Conservation (phyloP, 257 asterid species). For the Ballota nigra region DNA sequence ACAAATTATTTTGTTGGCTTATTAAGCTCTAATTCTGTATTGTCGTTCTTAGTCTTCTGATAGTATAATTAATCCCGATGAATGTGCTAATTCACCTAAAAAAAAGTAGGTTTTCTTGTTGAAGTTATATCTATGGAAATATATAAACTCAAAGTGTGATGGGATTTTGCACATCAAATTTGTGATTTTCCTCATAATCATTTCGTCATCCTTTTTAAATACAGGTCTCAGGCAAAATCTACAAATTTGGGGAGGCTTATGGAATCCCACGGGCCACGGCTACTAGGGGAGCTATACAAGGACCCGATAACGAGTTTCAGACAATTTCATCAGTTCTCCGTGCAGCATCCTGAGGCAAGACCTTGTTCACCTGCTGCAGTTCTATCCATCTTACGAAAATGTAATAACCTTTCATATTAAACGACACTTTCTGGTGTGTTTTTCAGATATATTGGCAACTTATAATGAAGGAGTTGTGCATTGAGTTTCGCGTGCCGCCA, state of each 20-base stretch:
- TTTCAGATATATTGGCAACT: constrained; percentile 78
- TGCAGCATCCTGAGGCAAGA: constrained; percentile 76
- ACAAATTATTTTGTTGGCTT: neutral
- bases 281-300: constrained; percentile 58
- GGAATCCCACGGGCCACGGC: constrained; percentile 77
- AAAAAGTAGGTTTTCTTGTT: neutral
- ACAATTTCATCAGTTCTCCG: constrained; percentile 70
- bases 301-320: constrained; percentile 77
- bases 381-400: neutral
- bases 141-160: neutral
- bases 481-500: constrained; percentile 59
- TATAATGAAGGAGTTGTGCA: constrained; percentile 54
- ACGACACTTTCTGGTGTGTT: neutral
- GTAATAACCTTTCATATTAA: neutral
- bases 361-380: constrained; percentile 14
- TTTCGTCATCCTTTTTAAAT: constrained; percentile 13
- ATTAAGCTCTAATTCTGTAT: neutral
- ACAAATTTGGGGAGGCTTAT: constrained; percentile 86
- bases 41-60: neutral
- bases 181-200: neutral
- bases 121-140: neutral
- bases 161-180: constrained; percentile 6
- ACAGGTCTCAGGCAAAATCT: constrained; percentile 50
- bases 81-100: neutral
- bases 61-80: neutral